Evolutionary conservation across 73 alveolate genomes (phyloP).

Genomic region (Paramecium bursaria): DNA sequence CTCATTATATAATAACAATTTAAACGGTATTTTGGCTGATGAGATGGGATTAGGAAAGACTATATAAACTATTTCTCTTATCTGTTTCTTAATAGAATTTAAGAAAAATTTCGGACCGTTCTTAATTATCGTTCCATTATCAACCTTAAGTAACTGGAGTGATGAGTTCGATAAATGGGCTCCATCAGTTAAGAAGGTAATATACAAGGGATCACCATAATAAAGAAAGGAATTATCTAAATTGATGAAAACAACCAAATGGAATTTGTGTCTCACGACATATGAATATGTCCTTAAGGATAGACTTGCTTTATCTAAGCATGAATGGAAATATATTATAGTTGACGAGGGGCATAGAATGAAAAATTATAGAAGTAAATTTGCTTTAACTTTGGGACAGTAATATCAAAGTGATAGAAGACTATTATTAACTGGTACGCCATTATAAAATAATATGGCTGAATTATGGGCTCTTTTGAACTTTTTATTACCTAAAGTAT

Average conservation of each 20-base stretch:
- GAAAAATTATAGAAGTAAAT: constrained; percentile 96
- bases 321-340: constrained; percentile 90
- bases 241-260: constrained; percentile 76
- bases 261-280: constrained; percentile 95
- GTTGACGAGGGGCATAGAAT: constrained; percentile 99
- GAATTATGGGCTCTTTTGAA: constrained; percentile 99
- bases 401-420: constrained; percentile 94
- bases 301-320: constrained; percentile 84
- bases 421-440: constrained; percentile 98
- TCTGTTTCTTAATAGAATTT: constrained; percentile 91
- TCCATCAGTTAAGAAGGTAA: constrained; percentile 91
- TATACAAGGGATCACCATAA: constrained; percentile 93
- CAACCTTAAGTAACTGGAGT: constrained; percentile 98
- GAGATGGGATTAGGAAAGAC: constrained; percentile 99
- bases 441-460: constrained; percentile 95
- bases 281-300: constrained; percentile 97
- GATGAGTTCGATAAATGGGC: constrained; percentile 98
- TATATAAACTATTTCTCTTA: constrained; percentile 93
- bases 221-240: constrained; percentile 82
- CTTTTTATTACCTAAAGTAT: constrained; percentile 96
- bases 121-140: constrained; percentile 96
- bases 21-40: constrained; percentile 98
- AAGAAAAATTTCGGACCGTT: constrained; percentile 97
- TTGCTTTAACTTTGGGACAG: constrained; percentile 95
- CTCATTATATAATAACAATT: constrained; percentile 92